A percentile compares a stretch with the other conserved stretches of the same genome.
These are phyloP conservation scores for Coemansia sp. DNA, from an alignment of 192 early-diverging fungal species.

Conservation along the genomic window DNA sequence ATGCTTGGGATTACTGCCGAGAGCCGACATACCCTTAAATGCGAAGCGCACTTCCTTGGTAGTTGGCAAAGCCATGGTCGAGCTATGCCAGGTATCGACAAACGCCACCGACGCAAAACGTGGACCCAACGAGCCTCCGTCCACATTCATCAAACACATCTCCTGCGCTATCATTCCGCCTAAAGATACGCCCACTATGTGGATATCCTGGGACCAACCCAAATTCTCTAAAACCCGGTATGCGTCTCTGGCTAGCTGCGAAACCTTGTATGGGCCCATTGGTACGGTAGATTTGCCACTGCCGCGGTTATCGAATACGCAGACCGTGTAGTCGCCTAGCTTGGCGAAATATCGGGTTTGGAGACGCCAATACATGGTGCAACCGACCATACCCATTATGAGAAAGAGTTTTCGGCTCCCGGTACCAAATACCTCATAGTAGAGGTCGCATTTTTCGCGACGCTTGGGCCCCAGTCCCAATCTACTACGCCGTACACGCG, in stretches of 20 bases:
- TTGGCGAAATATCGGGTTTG: constrained; percentile 67
- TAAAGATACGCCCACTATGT: constrained; percentile 81
- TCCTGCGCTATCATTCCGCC: constrained; percentile 87
- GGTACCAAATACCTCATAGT: constrained; percentile 76
- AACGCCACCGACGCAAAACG: constrained; percentile 35
- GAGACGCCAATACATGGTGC: constrained; percentile 49
- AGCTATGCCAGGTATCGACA: constrained; percentile 50
- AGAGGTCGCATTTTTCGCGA: constrained; percentile 48
- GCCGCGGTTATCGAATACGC: constrained; percentile 86
- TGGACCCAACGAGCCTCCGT: not conserved
- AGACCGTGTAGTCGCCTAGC: constrained; percentile 65
- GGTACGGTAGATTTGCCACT: constrained; percentile 56
- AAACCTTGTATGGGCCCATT: constrained; percentile 53
- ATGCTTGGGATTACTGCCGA: constrained; percentile 32
- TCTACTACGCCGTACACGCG: constrained; percentile 5
- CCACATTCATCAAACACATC: constrained; percentile 49
- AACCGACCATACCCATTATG: constrained; percentile 64
- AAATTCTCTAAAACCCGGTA: constrained; percentile 66
- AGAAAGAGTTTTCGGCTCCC: constrained; percentile 69
- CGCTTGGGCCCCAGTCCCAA: constrained; percentile 11
- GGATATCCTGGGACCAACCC: constrained; percentile 68
- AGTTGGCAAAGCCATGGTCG: constrained; percentile 37
- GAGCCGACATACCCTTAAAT: constrained; percentile 43
- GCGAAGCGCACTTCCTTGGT: constrained; percentile 44
- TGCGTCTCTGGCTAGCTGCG: constrained; percentile 78